phyloP scores from a whole-genome alignment of 202 grass and related monocot genomes.

The Digitaria exilis region DNA sequence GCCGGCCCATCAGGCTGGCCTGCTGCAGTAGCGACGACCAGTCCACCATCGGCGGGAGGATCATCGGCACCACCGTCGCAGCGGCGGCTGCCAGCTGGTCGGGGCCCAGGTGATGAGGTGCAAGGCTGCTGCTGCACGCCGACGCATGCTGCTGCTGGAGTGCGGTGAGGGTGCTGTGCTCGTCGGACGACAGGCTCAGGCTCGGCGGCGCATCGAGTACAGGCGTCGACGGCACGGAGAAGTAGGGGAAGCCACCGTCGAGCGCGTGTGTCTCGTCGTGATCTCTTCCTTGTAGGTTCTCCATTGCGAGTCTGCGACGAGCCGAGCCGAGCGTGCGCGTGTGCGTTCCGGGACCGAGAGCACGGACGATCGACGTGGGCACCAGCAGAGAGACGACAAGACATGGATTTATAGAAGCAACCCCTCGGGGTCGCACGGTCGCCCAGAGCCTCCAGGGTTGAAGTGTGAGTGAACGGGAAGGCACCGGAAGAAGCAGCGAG shows the following conservation, averaged over 20 bases:
- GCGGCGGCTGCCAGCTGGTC: neutral
- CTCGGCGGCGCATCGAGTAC: neutral
- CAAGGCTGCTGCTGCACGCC: constrained; percentile 13
- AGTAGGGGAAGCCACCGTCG: constrained; percentile 43
- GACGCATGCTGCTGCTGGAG: no score
- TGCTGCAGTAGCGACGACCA: constrained; percentile 47
- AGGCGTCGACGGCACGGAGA: constrained; percentile 44
- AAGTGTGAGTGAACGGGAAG: constrained; percentile 33
- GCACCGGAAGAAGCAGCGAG: constrained; percentile 35
- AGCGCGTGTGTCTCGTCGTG: constrained; percentile 24
- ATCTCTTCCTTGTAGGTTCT: constrained; percentile 57
- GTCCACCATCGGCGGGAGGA: constrained; percentile 39
- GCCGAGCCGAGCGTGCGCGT: neutral
- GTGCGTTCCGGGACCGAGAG: neutral
- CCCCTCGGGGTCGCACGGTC: neutral
- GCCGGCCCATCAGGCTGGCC: neutral
- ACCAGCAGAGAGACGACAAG: constrained; percentile 2
- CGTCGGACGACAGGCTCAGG: constrained; percentile 6
- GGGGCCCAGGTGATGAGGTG: constrained; percentile 18
- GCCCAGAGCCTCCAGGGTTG: neutral
- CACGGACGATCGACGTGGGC: neutral
- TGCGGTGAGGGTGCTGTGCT: constrained; percentile 35
- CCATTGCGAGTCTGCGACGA: constrained; percentile 38
- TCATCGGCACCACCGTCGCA: neutral
- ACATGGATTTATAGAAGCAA: constrained; percentile 33